Conservation (phyloP, 2,329 filamentous ascomycete genomes). For the Paraconiothyrium sp. region DNA sequence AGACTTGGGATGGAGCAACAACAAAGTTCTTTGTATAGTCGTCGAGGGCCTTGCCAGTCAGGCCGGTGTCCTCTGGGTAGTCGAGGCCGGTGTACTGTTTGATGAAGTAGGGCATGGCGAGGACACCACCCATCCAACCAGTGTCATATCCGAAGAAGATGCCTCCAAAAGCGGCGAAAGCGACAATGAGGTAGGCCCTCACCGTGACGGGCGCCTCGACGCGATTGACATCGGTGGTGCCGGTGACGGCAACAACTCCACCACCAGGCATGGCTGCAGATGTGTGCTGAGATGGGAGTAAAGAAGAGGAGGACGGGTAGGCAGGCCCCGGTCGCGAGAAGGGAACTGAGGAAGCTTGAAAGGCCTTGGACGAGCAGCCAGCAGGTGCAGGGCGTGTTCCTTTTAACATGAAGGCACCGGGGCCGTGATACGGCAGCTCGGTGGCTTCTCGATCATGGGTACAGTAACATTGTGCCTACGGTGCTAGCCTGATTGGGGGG, state of each 20-base stretch:
- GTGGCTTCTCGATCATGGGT: slow-evolving; percentile 43
- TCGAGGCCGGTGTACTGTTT: slow-evolving; percentile 45
- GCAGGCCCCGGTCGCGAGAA: slow-evolving; percentile 32
- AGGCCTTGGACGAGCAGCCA: slow-evolving; percentile 28
- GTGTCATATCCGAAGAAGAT: slow-evolving; percentile 86
- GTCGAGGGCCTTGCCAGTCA: slow-evolving; percentile 61
- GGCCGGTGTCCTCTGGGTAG: slow-evolving; percentile 44
- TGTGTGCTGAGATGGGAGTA: slow-evolving; percentile 23
- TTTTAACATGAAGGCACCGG: slow-evolving; percentile 43
- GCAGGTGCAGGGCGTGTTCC: slow-evolving; percentile 31
- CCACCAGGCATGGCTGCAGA: slow-evolving; percentile 48
- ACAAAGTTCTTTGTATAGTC: slow-evolving; percentile 67
- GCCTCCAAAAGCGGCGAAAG: slow-evolving; percentile 61
- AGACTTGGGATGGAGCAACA: slow-evolving; percentile 53
- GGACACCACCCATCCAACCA: slow-evolving; percentile 77
- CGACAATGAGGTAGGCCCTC: slow-evolving; percentile 58
- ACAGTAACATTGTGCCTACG: slow-evolving; percentile 46
- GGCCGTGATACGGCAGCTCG: slow-evolving; percentile 44
- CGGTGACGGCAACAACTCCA: slow-evolving; percentile 46
- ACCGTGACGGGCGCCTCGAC: slow-evolving; percentile 63
- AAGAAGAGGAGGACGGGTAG: slow-evolving; percentile 27
- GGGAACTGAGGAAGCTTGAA: slow-evolving; percentile 34
- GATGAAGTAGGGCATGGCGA: slow-evolving; percentile 56
- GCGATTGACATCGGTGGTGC: slow-evolving; percentile 62
- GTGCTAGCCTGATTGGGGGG: slow-evolving; percentile 36